Percentiles rank a stretch among this genome's conserved stretches.
Conservation (phyloP, 345 rosid species). For the Eucalyptus urophylla region DNA sequence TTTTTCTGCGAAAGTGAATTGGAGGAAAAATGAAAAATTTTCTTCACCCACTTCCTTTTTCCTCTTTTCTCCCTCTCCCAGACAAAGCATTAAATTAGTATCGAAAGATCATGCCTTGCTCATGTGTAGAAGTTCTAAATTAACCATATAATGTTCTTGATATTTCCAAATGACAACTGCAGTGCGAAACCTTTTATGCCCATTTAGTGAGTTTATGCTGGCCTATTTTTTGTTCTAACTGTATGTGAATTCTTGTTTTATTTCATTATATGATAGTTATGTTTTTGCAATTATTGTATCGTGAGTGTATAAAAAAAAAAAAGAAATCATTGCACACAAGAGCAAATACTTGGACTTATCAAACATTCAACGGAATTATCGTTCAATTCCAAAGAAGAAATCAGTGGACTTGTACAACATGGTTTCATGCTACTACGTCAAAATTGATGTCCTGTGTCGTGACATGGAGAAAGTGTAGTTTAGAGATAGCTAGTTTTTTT, state of each 20-base stretch:
- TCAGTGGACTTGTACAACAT: background rate
- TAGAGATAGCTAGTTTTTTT: background rate
- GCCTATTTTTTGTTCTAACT: background rate
- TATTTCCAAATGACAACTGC: background rate
- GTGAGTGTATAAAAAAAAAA: background rate
- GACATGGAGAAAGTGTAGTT: background rate
- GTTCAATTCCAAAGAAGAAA: accelerated
- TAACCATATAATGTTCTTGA: too few species aligned
- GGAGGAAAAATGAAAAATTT: too few species aligned
- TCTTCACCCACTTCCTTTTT: too few species aligned
- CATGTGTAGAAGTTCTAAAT: too few species aligned
- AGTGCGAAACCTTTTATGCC: background rate
- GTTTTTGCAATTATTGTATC: background rate
- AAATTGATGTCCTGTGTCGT: too few species aligned
- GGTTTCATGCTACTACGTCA: accelerated
- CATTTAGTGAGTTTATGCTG: background rate
- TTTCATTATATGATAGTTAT: background rate
- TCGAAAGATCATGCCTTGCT: too few species aligned
- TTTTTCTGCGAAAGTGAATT: too few species aligned
- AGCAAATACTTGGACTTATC: background rate
- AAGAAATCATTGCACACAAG: background rate
- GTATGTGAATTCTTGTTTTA: background rate
- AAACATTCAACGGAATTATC: too few species aligned
- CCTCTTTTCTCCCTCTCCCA: too few species aligned
- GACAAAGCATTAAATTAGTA: too few species aligned